Evolutionary conservation across 106 monocot genomes (phyloP).

Genomic region (Iris macrosiphon): DNA sequence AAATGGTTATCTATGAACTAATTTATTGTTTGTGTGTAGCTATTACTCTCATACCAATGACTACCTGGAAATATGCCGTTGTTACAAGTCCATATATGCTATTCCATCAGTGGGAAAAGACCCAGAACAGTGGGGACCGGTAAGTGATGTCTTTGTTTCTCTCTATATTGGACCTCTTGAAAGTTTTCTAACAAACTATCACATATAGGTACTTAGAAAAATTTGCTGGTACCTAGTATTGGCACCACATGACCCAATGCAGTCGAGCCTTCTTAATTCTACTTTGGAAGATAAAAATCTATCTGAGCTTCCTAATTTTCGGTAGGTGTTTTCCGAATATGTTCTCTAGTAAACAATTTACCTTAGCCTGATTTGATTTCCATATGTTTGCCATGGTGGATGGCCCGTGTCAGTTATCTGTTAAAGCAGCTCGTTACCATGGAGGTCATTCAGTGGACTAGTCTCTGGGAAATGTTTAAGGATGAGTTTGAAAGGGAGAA

Average conservation of each 20-base stretch:
- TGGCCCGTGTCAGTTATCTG: slow-evolving; percentile 36
- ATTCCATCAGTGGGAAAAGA: slow-evolving; percentile 80
- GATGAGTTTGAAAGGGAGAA: slow-evolving; percentile 88
- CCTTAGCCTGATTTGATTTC: not conserved
- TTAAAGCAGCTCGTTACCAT: slow-evolving; percentile 85
- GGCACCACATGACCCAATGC: slow-evolving; percentile 91
- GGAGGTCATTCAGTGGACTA: slow-evolving; percentile 91
- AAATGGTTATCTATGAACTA: no score
- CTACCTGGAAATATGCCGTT: slow-evolving; percentile 85
- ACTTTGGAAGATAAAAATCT: slow-evolving; percentile 86
- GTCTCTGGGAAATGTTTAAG: slow-evolving; percentile 69
- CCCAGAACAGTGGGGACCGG: slow-evolving; percentile 73
- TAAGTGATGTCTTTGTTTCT: slow-evolving; percentile 15
- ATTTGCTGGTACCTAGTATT: slow-evolving; percentile 89
- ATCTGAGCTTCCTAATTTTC: slow-evolving; percentile 77
- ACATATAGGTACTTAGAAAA: slow-evolving; percentile 73
- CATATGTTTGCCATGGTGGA: not conserved
- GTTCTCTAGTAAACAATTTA: no score
- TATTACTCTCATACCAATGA: slow-evolving; percentile 75
- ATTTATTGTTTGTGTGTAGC: slow-evolving; percentile 21
- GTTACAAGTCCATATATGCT: slow-evolving; percentile 90
- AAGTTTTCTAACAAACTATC: not conserved
- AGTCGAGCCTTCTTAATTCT: slow-evolving; percentile 88
- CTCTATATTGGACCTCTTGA: not conserved
- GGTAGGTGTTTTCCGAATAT: slow-evolving; percentile 22